Conservation (phyloP, 2,329 filamentous ascomycete genomes). For the Fusarium dimerum region DNA sequence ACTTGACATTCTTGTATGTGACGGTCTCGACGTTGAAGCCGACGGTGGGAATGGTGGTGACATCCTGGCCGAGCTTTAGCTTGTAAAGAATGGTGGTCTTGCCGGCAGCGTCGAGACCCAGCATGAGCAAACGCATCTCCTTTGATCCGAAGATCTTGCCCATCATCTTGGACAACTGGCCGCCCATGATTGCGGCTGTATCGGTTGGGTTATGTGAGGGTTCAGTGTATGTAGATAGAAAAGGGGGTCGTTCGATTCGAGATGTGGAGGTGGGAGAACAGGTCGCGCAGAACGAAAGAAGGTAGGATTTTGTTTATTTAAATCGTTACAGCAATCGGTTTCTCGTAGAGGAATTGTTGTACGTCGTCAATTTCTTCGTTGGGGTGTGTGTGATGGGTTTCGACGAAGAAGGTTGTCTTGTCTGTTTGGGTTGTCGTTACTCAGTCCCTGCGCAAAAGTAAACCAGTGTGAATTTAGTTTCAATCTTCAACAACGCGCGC, state of each 20-base stretch:
- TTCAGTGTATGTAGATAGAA: neutral
- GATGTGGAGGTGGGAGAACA: neutral
- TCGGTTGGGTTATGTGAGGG: constrained; percentile 1
- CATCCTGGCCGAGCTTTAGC: constrained; percentile 96
- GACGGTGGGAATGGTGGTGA: constrained; percentile 97
- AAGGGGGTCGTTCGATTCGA: neutral
- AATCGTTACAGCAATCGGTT: neutral
- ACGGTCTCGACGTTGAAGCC: constrained; percentile 99
- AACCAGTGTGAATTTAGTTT: neutral
- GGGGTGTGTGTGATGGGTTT: neutral
- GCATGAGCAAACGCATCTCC: constrained; percentile 98
- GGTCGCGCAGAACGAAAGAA: neutral
- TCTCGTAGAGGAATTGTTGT: neutral
- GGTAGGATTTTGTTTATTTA: neutral
- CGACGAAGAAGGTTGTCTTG: neutral
- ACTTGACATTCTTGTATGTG: constrained; percentile 99
- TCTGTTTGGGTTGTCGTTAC: neutral
- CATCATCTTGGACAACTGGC: constrained; percentile 93
- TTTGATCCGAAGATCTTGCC: constrained; percentile 99
- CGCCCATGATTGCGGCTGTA: constrained; percentile 69
- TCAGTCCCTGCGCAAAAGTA: neutral
- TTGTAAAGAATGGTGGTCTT: constrained; percentile 99
- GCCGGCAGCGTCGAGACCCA: constrained; percentile 95
- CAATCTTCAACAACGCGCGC: neutral
- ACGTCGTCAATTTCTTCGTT: neutral